Percentiles rank a stretch among this genome's conserved stretches.
Conservation (phyloP, 257 asterid genomes). For the Leptodermis oblonga region DNA sequence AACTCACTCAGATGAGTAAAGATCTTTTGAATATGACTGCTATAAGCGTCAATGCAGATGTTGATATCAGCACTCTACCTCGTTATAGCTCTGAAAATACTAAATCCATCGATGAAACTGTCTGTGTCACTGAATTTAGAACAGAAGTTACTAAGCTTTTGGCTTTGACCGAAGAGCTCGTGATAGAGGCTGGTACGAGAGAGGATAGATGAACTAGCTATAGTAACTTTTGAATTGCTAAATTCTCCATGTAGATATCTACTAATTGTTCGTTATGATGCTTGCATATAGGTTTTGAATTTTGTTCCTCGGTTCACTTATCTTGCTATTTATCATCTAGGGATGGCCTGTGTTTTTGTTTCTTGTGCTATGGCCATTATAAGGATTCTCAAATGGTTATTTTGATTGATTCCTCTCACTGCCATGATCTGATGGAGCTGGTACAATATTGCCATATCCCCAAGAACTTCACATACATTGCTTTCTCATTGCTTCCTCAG, state of each 20-base stretch:
- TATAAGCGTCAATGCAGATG: conserved; percentile 34
- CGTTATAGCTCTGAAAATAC: conserved; percentile 17
- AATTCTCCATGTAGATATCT: conserved; percentile 22
- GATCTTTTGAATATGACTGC: conserved; percentile 48
- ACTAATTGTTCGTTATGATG: conserved; percentile 20
- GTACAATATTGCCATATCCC: no score
- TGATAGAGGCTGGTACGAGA: conserved; percentile 46
- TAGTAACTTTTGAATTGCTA: conserved; percentile 8
- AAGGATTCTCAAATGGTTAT: not conserved
- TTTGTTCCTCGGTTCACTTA: not conserved
- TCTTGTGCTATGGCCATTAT: not conserved
- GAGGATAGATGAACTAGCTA: conserved; percentile 16
- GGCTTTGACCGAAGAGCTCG: conserved; percentile 57
- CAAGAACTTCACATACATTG: no score
- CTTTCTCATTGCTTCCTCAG: no score
- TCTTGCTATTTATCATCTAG: not conserved
- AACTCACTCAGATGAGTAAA: conserved; percentile 64
- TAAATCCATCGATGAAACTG: not conserved
- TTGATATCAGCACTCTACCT: conserved; percentile 8
- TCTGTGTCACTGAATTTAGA: conserved; percentile 38
- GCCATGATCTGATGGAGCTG: not conserved
- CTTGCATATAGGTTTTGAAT: conserved; percentile 4
- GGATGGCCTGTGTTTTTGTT: not conserved
- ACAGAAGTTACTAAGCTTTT: conserved; percentile 62
- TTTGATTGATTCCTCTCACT: not conserved